A percentile compares a stretch with the other conserved stretches of the same genome.
These are phyloP conservation scores for Apostasia shenzhenica DNA, from an alignment of 106 monocot species.

Conservation along the genomic window DNA sequence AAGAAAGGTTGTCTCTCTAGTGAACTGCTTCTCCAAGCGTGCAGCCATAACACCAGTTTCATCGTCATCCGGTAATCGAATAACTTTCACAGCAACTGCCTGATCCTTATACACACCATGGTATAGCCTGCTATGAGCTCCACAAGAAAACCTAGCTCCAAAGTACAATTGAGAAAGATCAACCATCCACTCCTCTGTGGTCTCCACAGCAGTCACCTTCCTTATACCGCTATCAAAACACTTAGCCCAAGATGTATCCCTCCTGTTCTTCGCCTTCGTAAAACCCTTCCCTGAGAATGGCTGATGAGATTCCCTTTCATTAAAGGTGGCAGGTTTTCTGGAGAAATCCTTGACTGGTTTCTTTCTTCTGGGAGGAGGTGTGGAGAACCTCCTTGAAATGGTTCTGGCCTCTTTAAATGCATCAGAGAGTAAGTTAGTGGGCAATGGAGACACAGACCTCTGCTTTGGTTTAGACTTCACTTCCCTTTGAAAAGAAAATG, in stretches of 20 bases:
- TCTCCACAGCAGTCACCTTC: slow-evolving; percentile 5
- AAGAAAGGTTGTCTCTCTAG: slow-evolving; percentile 38
- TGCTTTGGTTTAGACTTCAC: slow-evolving; percentile 20
- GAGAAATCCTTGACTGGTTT: slow-evolving; percentile 1
- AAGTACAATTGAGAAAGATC: slow-evolving; percentile 59
- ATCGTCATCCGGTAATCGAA: slow-evolving; percentile 60
- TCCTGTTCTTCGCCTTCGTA: not conserved
- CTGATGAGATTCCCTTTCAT: not conserved
- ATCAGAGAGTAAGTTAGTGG: slow-evolving; percentile 26
- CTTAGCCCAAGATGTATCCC: not conserved
- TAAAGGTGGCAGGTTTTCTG: not conserved
- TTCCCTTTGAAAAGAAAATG: not conserved
- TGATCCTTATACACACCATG: slow-evolving; percentile 53
- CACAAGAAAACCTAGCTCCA: slow-evolving; percentile 49
- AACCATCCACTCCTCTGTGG: slow-evolving; percentile 21
- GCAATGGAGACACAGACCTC: slow-evolving; percentile 30
- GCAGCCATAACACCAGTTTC: slow-evolving; percentile 53
- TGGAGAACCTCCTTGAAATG: slow-evolving; percentile 40
- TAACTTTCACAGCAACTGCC: slow-evolving; percentile 64
- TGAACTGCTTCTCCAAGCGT: slow-evolving; percentile 55
- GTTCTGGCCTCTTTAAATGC: slow-evolving; percentile 43
- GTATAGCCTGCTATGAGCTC: slow-evolving; percentile 53
- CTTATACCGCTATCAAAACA: slow-evolving; percentile 1
- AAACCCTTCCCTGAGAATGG: not conserved
- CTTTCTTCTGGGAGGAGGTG: slow-evolving; percentile 22